phyloP scores from a whole-genome alignment of 345 rosid genomes.

The Corymbia maculata region DNA sequence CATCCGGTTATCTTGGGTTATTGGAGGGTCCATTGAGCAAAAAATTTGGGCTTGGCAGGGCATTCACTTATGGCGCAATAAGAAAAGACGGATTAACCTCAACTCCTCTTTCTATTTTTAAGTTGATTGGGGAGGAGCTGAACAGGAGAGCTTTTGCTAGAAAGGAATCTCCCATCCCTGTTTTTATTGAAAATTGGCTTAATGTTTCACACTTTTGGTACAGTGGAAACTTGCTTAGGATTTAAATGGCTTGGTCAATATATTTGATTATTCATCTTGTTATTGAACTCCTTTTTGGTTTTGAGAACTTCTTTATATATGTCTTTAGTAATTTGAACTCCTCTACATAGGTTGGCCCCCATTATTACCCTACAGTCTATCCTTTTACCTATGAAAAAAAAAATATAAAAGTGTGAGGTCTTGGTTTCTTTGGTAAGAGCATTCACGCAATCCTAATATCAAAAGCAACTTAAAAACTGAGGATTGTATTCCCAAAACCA shows the following conservation, averaged over 20 bases:
- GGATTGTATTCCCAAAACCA: background rate
- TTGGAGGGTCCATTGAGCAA: background rate
- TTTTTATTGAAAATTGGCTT: too few species aligned
- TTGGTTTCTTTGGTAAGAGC: too few species aligned
- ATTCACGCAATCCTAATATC: background rate
- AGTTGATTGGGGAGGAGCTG: background rate
- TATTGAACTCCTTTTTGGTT: background rate
- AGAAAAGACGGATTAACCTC: background rate
- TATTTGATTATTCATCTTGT: too few species aligned
- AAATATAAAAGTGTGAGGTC: too few species aligned
- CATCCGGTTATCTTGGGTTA: too few species aligned
- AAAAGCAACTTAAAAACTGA: background rate
- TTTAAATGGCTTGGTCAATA: background rate
- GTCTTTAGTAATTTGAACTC: background rate
- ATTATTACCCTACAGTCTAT: too few species aligned
- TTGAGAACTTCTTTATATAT: background rate
- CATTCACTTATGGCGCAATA: background rate
- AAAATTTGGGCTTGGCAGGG: background rate
- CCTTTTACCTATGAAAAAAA: too few species aligned
- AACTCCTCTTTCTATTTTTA: background rate
- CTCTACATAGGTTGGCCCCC: too few species aligned
- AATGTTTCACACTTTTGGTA: too few species aligned
- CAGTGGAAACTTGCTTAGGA: background rate
- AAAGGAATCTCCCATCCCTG: too few species aligned
- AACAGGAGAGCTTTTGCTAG: too few species aligned